Percentiles rank a stretch among this genome's conserved stretches.
These are phyloP conservation scores for Ciborinia camelliae DNA, from an alignment of 2,329 filamentous ascomycete genomes.

Conservation along the genomic window DNA sequence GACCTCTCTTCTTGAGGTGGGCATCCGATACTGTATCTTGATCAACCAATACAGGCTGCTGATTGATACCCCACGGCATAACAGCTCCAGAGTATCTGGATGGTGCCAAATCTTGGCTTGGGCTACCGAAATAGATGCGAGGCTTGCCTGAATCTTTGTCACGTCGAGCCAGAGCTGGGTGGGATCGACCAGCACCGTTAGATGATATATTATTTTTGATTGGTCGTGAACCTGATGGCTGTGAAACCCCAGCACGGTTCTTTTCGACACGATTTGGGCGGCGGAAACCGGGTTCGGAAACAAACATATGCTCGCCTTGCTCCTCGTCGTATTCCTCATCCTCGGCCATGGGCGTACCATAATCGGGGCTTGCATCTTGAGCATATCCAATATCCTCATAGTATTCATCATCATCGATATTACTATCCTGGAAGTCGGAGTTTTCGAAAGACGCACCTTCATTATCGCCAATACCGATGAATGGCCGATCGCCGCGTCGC, in stretches of 20 bases:
- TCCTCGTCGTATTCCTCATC: background rate
- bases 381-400: background rate
- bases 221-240: background rate
- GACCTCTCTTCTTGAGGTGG: conserved; percentile 30
- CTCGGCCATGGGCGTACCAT: background rate
- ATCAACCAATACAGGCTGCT: conserved; percentile 22
- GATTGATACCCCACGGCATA: conserved; percentile 28
- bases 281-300: background rate
- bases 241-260: background rate
- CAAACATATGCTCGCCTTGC: background rate
- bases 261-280: conserved; percentile 3
- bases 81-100: conserved; percentile 29
- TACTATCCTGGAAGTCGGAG: background rate
- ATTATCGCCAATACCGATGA: background rate
- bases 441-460: background rate
- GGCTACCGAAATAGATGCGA: conserved; percentile 7
- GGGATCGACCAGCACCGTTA: background rate
- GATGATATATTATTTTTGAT: background rate
- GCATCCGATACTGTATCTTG: conserved; percentile 28
- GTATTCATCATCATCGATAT: background rate
- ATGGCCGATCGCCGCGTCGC: background rate
- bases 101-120: conserved; percentile 17
- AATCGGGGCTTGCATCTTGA: background rate
- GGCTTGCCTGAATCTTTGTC: background rate
- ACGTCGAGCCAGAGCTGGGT: background rate